A percentile compares a stretch with the other conserved stretches of the same genome.
These are phyloP conservation scores for Solanum hybrid DNA, from an alignment of 305 asterid species.

Conservation along the genomic window DNA sequence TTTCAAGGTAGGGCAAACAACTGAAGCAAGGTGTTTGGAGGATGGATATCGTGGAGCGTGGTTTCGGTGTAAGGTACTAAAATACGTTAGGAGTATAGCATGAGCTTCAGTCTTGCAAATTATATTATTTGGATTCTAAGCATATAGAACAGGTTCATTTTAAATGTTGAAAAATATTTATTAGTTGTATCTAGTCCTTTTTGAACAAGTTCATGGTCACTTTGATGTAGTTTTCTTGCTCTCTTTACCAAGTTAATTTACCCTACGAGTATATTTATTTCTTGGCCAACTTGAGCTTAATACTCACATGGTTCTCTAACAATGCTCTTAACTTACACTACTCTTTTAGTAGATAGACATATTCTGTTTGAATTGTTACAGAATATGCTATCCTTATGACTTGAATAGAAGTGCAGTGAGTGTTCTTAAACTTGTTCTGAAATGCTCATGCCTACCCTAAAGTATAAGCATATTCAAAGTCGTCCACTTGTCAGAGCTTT, in stretches of 20 bases:
- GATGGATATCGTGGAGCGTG: constrained; percentile 62
- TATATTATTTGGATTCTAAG: not conserved
- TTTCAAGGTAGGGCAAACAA: constrained; percentile 40
- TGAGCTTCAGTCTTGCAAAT: not conserved
- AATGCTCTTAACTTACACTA: not conserved
- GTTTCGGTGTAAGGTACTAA: constrained; percentile 62
- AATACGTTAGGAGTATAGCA: not conserved
- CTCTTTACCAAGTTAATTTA: not conserved
- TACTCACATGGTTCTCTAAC: not conserved
- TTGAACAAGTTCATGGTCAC: not conserved
- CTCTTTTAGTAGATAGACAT: not conserved
- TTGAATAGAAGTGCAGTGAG: not conserved
- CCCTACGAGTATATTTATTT: not conserved
- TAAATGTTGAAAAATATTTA: not conserved
- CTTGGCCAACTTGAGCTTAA: not conserved
- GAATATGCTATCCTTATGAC: not conserved
- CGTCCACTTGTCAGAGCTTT: not conserved
- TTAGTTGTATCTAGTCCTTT: not conserved
- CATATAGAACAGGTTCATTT: not conserved
- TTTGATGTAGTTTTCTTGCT: not conserved
- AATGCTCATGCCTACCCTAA: not conserved
- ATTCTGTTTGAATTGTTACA: not conserved
- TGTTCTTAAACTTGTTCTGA: not conserved
- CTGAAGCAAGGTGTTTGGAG: constrained; percentile 39
- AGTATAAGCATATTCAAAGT: not conserved